Percentiles rank a stretch among this genome's conserved stretches.
phyloP scores from a whole-genome alignment of 2,329 filamentous ascomycete species.

The Orbilia blumenaviensis region DNA sequence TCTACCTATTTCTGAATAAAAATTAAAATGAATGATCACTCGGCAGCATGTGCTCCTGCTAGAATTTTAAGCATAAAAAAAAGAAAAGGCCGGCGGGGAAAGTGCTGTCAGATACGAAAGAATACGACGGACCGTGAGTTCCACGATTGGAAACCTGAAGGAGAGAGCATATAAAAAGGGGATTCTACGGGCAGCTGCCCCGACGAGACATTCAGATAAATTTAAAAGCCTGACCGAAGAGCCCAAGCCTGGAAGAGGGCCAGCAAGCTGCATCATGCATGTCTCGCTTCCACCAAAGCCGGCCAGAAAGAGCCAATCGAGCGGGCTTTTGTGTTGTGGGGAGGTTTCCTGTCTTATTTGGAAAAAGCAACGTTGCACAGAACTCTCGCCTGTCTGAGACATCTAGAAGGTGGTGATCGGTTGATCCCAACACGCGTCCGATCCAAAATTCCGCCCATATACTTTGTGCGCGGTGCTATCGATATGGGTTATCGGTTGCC shows the following conservation, averaged over 20 bases:
- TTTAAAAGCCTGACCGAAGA: background rate
- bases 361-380: conserved; percentile 28
- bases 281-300: conserved; percentile 47
- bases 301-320: conserved; percentile 24
- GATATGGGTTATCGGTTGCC: background rate
- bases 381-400: conserved; percentile 44
- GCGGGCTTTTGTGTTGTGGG: conserved; percentile 30
- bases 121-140: conserved; percentile 2
- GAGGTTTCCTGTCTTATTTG: conserved; percentile 36
- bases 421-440: background rate
- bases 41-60: conserved; percentile 40
- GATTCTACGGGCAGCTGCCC: conserved; percentile 37
- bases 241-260: conserved; percentile 10
- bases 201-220: conserved; percentile 6
- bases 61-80: background rate
- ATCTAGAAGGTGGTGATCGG: background rate
- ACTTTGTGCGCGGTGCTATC: background rate
- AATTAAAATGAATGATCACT: background rate
- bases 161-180: conserved; percentile 21
- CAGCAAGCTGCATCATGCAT: conserved; percentile 45
- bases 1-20: background rate
- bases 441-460: background rate
- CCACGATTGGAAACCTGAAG: conserved; percentile 50
- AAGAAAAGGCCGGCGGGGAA: conserved; percentile 22
- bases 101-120: conserved; percentile 9